Evolutionary conservation across 2,329 filamentous ascomycete genomes (phyloP).

Genomic region (Fusarium sp.): DNA sequence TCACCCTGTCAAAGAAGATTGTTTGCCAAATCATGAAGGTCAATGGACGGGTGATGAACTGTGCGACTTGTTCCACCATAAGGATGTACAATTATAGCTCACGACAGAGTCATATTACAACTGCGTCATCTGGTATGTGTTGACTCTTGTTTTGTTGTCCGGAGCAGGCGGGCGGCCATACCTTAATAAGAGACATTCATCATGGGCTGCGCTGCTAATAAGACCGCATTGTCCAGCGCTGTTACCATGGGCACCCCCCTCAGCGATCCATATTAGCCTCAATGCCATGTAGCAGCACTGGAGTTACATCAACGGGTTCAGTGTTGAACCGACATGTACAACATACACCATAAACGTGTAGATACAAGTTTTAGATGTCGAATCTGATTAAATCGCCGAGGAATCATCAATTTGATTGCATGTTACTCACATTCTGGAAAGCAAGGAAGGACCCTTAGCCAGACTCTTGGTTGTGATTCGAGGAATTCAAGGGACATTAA

Average conservation of each 20-base stretch:
- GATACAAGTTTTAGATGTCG: neutral
- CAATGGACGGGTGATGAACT: constrained; percentile 11
- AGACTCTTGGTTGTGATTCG: constrained; percentile 25
- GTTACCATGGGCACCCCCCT: constrained; percentile 32
- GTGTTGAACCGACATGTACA: neutral
- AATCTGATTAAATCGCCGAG: constrained; percentile 3
- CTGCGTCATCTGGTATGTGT: constrained; percentile 17
- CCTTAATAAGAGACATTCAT: constrained; percentile 25
- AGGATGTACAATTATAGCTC: constrained; percentile 29
- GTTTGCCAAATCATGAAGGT: constrained; percentile 3
- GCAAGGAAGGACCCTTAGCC: constrained; percentile 22
- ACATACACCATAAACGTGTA: neutral
- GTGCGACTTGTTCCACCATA: constrained; percentile 10
- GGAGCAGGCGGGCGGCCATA: neutral
- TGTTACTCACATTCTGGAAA: neutral
- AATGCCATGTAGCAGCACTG: constrained; percentile 13
- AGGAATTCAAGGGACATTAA: constrained; percentile 27
- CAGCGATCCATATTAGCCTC: constrained; percentile 14
- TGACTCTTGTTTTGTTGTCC: constrained; percentile 12
- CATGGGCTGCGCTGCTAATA: constrained; percentile 11
- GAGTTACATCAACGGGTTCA: neutral
- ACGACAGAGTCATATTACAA: neutral
- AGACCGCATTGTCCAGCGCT: constrained; percentile 17
- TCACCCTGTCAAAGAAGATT: neutral
- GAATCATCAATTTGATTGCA: constrained; percentile 4